These are phyloP conservation scores for Boletellus sp. DNA, from an alignment of 768 basidiomycete genomes.

Conservation along the genomic window DNA sequence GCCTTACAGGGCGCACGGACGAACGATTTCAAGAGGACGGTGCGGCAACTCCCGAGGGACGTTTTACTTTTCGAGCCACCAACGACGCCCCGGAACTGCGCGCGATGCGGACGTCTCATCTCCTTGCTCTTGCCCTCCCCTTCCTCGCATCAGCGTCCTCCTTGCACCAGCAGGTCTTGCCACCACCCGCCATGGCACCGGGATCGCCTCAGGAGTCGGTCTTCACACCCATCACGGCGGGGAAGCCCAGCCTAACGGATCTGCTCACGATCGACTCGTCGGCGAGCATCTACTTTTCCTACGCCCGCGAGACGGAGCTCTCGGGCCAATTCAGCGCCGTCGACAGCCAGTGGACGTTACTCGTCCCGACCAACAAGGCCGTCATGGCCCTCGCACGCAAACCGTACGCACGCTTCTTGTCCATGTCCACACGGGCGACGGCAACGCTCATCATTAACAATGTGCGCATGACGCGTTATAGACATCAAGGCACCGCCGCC, in stretches of 20 bases:
- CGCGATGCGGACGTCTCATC: constrained; percentile 13
- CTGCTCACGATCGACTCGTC: constrained; percentile 72
- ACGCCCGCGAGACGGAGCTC: constrained; percentile 69
- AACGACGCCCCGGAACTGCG: no score
- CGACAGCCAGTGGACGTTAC: constrained; percentile 46
- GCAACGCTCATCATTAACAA: background rate
- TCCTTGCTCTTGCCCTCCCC: constrained; percentile 30
- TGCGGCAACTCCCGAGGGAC: constrained; percentile 7
- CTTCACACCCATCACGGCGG: constrained; percentile 38
- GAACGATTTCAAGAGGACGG: no score
- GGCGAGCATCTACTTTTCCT: constrained; percentile 80
- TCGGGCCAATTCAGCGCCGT: constrained; percentile 43
- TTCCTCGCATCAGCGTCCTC: constrained; percentile 30
- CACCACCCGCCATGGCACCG: constrained; percentile 15
- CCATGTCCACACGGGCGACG: background rate
- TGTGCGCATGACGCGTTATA: constrained; percentile 24
- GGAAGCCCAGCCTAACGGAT: constrained; percentile 63
- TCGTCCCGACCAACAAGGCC: constrained; percentile 86
- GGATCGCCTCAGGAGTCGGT: constrained; percentile 5
- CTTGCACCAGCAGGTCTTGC: constrained; percentile 26
- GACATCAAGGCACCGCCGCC: constrained; percentile 54
- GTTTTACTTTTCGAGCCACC: no score
- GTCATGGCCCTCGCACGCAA: constrained; percentile 77
- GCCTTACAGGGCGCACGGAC: no score
- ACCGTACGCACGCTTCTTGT: constrained; percentile 56